Evolutionary conservation across 768 basidiomycete genomes (phyloP), one percentile per base, ranked within the genome.

Genomic region (Lactarius akahatsu): DNA sequence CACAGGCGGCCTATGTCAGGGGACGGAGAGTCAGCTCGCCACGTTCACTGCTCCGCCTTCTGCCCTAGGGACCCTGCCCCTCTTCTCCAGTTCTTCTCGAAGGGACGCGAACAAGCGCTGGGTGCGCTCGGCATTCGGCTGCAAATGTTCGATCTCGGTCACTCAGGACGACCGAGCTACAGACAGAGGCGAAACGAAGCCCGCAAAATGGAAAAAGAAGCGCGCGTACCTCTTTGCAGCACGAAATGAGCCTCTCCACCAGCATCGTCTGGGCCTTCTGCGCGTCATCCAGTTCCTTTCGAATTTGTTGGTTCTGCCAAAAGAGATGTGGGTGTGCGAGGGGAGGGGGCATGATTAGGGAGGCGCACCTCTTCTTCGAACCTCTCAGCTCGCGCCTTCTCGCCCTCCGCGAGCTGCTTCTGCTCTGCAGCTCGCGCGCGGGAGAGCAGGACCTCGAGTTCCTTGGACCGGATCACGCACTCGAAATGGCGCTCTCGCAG

Each of bases 401-500:
- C 91, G 59, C 85, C 84, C 57, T 93, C 90, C 16, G 88, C 88
- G 56, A 94, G 80, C 71, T 92, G 89, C 75, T 89, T 90, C 75
- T 93, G 91, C 72, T 94, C 93, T 11, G 92, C 91, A 30, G 91
- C 89, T 75, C 92, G 87, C 52, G 93, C 93, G 38, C 92, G 86
- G 57, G 93, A 92, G 18, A 95, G 81, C 23, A 95, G 78, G 18
- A 95, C 90, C 74, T 95, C 93, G 28, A 95, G 83, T 76, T 95
- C 93, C 77, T 95, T 95, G 52, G 93, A 94, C 50, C 93, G 90
- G 63, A 95, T 88, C 34, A 95, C 89, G 69, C 91, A 93, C 78
- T 94, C 93, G 71, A 94, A 95, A 80, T 95, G 93, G 74, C 87
- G 88, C 79, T 95, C 93, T 66, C 93, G 89, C 63, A 94, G 85